Percentiles rank a stretch among this genome's conserved stretches.
Evolutionary conservation across 768 basidiomycete genomes (phyloP).

Genomic region (Neoboletus subvelutipes): DNA sequence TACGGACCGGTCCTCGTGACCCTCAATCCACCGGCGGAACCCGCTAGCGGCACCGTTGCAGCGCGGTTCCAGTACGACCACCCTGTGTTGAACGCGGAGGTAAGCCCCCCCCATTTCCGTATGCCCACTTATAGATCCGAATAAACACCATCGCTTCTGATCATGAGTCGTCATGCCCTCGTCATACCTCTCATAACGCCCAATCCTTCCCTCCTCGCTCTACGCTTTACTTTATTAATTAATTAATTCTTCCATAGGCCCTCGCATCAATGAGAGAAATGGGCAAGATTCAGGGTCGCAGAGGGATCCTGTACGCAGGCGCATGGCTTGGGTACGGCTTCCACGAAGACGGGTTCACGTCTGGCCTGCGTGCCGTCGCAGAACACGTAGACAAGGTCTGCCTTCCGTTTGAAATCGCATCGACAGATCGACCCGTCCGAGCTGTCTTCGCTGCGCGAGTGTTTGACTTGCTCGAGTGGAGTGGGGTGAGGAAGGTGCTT

Average conservation of each 20-base stretch:
- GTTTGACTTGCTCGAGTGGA: conserved; percentile 43
- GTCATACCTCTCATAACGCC: neutral
- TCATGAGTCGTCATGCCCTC: neutral
- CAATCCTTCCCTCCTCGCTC: neutral
- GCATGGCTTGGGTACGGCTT: conserved; percentile 79
- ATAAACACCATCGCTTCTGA: neutral
- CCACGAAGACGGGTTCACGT: conserved; percentile 76
- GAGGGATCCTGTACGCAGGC: conserved; percentile 63
- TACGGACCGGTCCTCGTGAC: conserved; percentile 70
- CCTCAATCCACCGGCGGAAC: conserved; percentile 63
- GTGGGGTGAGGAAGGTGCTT: conserved; percentile 32
- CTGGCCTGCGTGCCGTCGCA: conserved; percentile 39
- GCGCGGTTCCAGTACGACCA: conserved; percentile 66
- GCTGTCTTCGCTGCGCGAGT: conserved; percentile 26
- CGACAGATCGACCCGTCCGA: conserved; percentile 34
- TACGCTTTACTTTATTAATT: neutral
- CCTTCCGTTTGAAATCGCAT: conserved; percentile 44
- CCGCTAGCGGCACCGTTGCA: conserved; percentile 42
- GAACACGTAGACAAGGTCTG: conserved; percentile 29
- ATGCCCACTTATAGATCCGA: neutral
- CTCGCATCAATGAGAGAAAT: conserved; percentile 55
- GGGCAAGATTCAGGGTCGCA: conserved; percentile 56
- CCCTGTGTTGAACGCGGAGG: conserved; percentile 58
- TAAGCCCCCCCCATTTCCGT: conserved; percentile 22
- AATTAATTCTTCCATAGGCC: conserved; percentile 34